These are phyloP conservation scores for Rhizodiscina lignyota DNA, from an alignment of 495 filamentous ascomycete species.

Conservation along the genomic window DNA sequence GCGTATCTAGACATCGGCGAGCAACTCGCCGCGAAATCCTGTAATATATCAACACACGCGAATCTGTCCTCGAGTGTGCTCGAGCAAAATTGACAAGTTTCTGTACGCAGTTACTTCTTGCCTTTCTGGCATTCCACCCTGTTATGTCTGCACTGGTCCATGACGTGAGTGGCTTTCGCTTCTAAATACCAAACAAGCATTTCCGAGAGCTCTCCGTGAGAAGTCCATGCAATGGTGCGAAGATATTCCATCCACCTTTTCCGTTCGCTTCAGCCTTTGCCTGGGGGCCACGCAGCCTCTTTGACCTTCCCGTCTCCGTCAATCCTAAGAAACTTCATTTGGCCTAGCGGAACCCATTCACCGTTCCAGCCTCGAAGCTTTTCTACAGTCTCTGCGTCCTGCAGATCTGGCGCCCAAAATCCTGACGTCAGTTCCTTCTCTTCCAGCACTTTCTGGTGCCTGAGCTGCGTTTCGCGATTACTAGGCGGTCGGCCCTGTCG, in stretches of 20 bases:
- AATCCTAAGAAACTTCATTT: slow-evolving; percentile 34
- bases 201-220: background rate
- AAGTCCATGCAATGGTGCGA: too few relatives aligned
- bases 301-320: slow-evolving; percentile 12
- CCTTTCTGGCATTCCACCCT: background rate
- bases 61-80: background rate
- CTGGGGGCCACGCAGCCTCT: slow-evolving; percentile 21
- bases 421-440: slow-evolving; percentile 70
- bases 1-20: background rate
- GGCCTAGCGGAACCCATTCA: slow-evolving; percentile 40
- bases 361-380: slow-evolving; percentile 43
- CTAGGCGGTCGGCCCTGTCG: slow-evolving; percentile 69
- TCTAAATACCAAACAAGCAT: background rate
- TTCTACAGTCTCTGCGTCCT: slow-evolving; percentile 33
- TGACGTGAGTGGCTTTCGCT: background rate
- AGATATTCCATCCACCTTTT: background rate
- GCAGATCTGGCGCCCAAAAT: slow-evolving; percentile 57
- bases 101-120: background rate
- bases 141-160: background rate
- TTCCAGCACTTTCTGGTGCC: slow-evolving; percentile 50
- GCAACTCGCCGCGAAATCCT: background rate
- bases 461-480: slow-evolving; percentile 58
- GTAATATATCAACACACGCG: background rate
- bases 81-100: background rate
- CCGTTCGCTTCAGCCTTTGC: slow-evolving; percentile 15